Conservation (phyloP, 2,329 filamentous ascomycete genomes). For the Fusarium coicis region DNA sequence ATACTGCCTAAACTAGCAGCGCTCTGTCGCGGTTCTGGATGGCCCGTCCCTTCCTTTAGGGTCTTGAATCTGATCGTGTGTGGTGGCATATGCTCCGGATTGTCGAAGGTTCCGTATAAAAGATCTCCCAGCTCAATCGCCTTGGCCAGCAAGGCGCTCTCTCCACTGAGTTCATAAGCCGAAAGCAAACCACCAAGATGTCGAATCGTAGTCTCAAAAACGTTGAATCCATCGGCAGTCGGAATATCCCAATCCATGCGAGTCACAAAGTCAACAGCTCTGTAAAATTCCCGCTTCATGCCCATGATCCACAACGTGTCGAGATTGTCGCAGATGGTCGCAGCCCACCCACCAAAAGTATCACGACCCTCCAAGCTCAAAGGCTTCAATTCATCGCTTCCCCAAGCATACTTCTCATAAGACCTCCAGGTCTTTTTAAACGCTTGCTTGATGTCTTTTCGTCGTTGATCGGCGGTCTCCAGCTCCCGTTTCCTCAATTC, state of each 20-base stretch:
- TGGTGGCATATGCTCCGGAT: conserved; percentile 70
- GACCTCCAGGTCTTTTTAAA: conserved; percentile 66
- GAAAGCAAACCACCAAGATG: conserved; percentile 74
- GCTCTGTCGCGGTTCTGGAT: conserved; percentile 46
- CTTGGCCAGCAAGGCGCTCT: conserved; percentile 65
- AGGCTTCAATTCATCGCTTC: conserved; percentile 68
- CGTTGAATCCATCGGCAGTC: conserved; percentile 58
- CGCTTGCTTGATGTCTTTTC: conserved; percentile 56
- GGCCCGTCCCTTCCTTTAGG: conserved; percentile 50
- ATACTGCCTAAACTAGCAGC: conserved; percentile 62
- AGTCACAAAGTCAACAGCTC: conserved; percentile 65
- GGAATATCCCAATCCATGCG: conserved; percentile 60
- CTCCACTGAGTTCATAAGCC: conserved; percentile 73
- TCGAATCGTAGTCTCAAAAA: conserved; percentile 76
- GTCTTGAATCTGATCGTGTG: conserved; percentile 56
- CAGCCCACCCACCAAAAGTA: conserved; percentile 71
- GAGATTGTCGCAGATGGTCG: conserved; percentile 69
- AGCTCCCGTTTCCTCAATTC: conserved; percentile 24
- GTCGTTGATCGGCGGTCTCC: conserved; percentile 13
- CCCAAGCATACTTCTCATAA: conserved; percentile 70
- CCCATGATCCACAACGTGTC: conserved; percentile 77
- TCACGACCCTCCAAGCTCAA: conserved; percentile 60
- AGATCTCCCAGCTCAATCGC: conserved; percentile 70
- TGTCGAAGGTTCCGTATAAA: conserved; percentile 72
- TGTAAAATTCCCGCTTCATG: conserved; percentile 69